Evolutionary conservation across 2,329 filamentous ascomycete species (phyloP).

Genomic region (Aaosphaeria pasadenensis): DNA sequence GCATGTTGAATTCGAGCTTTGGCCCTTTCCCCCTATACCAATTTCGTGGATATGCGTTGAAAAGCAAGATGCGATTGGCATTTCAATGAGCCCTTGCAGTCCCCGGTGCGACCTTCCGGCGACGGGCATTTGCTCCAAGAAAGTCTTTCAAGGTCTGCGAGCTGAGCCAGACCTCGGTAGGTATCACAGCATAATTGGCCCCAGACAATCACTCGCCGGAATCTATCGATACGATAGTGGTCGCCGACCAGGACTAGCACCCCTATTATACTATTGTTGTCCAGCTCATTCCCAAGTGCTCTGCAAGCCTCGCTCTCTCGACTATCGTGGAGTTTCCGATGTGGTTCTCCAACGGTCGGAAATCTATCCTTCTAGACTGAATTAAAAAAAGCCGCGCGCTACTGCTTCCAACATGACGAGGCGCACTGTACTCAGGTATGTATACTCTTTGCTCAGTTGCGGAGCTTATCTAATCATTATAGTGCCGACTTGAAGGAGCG

Average conservation of each 20-base stretch:
- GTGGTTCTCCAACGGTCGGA: constrained; percentile 1
- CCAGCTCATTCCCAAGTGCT: constrained; percentile 2
- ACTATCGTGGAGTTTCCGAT: constrained; percentile 5
- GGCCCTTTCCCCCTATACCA: constrained; percentile 5
- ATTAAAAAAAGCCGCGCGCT: constrained; percentile 4
- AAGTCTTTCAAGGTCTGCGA: constrained; percentile 1
- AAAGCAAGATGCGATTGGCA: constrained; percentile 1
- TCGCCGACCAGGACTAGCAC: constrained; percentile 9
- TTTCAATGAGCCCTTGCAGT: constrained; percentile 7
- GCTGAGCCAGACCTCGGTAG: constrained; percentile 5
- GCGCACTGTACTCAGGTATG: constrained; percentile 22
- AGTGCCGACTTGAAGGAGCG: constrained; percentile 24
- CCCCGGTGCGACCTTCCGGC: constrained; percentile 11
- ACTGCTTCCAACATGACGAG: constrained; percentile 14
- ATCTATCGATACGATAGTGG: constrained; percentile 12
- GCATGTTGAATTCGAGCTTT: neutral
- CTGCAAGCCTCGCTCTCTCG: constrained; percentile 12
- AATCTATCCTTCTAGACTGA: neutral
- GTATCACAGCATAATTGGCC: constrained; percentile 8
- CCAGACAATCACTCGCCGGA: constrained; percentile 10
- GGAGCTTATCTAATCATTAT: neutral
- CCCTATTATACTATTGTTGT: constrained; percentile 12
- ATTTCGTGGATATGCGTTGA: constrained; percentile 4
- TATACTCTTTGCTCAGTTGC: neutral
- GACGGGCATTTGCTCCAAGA: constrained; percentile 3